Conservation (phyloP, 2,329 filamentous ascomycete species). For the Canariomyces notabilis region DNA sequence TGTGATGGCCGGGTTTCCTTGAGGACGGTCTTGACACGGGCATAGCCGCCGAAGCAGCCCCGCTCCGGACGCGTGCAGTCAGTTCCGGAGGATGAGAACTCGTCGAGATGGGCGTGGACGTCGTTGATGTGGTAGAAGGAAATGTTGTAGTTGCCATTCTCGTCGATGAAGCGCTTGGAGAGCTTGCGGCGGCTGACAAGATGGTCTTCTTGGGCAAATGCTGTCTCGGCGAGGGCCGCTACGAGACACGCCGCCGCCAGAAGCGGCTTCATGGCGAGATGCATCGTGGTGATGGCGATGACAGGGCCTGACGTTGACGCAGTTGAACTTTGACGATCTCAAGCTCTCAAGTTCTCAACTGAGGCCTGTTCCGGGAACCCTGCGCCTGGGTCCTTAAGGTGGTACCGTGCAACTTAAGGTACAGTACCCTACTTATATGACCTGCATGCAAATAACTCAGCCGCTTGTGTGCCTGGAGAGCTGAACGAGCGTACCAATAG, state of each 20-base stretch:
- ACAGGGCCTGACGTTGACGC: neutral
- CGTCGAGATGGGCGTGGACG: slow-evolving; percentile 61
- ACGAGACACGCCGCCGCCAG: slow-evolving; percentile 6
- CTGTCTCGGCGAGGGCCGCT: neutral
- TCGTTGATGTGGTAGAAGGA: slow-evolving; percentile 68
- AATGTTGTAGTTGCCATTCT: slow-evolving; percentile 49
- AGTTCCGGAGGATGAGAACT: slow-evolving; percentile 56
- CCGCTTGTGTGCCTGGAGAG: too few relatives aligned
- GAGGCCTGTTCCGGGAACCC: too few relatives aligned
- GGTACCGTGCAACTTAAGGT: too few relatives aligned
- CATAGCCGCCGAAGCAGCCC: slow-evolving; percentile 61
- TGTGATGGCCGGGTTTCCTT: slow-evolving; percentile 51
- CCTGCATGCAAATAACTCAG: too few relatives aligned
- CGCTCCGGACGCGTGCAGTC: slow-evolving; percentile 53
- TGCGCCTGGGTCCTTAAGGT: too few relatives aligned
- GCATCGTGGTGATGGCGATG: neutral
- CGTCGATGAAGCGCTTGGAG: slow-evolving; percentile 45
- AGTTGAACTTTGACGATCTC: too few relatives aligned
- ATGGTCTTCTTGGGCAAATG: slow-evolving; percentile 35
- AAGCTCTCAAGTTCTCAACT: too few relatives aligned
- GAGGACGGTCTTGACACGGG: slow-evolving; percentile 57
- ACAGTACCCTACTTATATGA: too few relatives aligned
- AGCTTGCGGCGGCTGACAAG: slow-evolving; percentile 44
- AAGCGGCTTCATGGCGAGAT: slow-evolving; percentile 3
- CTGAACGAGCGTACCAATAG: too few relatives aligned